A percentile compares a stretch with the other conserved stretches of the same genome.
phyloP scores from a whole-genome alignment of 2,329 filamentous ascomycete genomes.

The Colletotrichum cereale region DNA sequence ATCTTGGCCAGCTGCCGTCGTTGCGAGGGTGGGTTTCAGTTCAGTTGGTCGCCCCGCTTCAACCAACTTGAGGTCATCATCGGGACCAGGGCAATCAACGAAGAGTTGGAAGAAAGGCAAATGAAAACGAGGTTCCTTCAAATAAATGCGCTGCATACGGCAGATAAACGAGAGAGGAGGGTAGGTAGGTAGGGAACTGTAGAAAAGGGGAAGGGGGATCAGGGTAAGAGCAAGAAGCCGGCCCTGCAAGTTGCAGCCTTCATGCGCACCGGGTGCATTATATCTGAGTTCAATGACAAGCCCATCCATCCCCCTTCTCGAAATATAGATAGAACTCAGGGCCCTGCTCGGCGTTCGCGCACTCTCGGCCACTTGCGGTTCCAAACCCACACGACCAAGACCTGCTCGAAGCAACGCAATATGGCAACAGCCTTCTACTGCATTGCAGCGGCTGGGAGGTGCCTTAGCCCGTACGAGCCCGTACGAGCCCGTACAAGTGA shows the following conservation, averaged over 20 bases:
- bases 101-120: not conserved
- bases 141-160: not conserved
- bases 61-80: constrained; percentile 33
- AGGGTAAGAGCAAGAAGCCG: not conserved
- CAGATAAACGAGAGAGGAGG: not conserved
- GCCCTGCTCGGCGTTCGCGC: constrained; percentile 13
- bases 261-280: not conserved
- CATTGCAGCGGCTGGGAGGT: constrained; percentile 35
- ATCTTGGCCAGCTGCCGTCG: constrained; percentile 31
- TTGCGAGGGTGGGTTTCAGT: constrained; percentile 36
- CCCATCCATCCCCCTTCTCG: not conserved
- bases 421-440: constrained; percentile 37
- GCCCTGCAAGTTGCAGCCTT: constrained; percentile 3
- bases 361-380: not conserved
- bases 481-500: constrained; percentile 36
- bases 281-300: not conserved
- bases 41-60: constrained; percentile 35
- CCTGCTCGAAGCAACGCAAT: constrained; percentile 33
- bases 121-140: not conserved
- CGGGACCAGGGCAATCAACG: constrained; percentile 13
- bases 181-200: not conserved
- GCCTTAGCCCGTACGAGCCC: constrained; percentile 35
- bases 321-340: not conserved
- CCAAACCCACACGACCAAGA: not conserved
- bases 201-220: not conserved